These are phyloP conservation scores for Ascobolus immersus DNA, from an alignment of 495 filamentous ascomycete genomes.

Conservation along the genomic window DNA sequence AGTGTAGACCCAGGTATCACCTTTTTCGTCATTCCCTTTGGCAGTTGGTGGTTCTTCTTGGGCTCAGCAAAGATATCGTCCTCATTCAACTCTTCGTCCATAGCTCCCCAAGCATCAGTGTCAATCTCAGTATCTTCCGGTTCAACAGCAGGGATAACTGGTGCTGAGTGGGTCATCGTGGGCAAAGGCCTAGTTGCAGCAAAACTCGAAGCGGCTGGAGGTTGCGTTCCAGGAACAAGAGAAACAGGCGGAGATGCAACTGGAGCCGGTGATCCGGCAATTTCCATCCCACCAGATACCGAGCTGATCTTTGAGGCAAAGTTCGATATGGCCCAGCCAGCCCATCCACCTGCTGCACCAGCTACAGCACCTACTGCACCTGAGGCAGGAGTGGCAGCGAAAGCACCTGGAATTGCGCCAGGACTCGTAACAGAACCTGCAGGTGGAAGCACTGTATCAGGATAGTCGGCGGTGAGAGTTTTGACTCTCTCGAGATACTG, in stretches of 20 bases:
- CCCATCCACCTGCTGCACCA: conserved; percentile 30
- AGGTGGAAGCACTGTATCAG: conserved; percentile 46
- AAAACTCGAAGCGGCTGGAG: conserved; percentile 17
- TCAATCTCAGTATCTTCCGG: conserved; percentile 32
- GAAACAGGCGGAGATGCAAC: conserved; percentile 7
- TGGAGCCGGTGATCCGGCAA: conserved; percentile 13
- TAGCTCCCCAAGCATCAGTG: conserved; percentile 45
- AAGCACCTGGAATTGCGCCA: conserved; percentile 15
- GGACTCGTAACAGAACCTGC: conserved; percentile 19
- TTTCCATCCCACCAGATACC: conserved; percentile 61
- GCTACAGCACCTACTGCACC: conserved; percentile 21
- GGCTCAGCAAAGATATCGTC: conserved; percentile 25
- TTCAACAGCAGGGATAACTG: conserved; percentile 23
- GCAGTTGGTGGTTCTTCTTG: conserved; percentile 7
- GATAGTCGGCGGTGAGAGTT: conserved; percentile 47
- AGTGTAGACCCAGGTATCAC: too few species aligned
- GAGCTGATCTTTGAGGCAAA: conserved; percentile 81
- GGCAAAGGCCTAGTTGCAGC: conserved; percentile 19
- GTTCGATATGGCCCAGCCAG: conserved; percentile 95
- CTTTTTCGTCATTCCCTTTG: background rate
- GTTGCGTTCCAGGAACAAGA: conserved; percentile 7
- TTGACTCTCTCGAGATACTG: conserved; percentile 64
- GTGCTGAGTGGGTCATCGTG: conserved; percentile 20
- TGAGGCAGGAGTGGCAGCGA: background rate
- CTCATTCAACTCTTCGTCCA: conserved; percentile 39